Conservation (phyloP, 1,284 basidiomycete species). For the Apiotrichum veenhuisii region DNA sequence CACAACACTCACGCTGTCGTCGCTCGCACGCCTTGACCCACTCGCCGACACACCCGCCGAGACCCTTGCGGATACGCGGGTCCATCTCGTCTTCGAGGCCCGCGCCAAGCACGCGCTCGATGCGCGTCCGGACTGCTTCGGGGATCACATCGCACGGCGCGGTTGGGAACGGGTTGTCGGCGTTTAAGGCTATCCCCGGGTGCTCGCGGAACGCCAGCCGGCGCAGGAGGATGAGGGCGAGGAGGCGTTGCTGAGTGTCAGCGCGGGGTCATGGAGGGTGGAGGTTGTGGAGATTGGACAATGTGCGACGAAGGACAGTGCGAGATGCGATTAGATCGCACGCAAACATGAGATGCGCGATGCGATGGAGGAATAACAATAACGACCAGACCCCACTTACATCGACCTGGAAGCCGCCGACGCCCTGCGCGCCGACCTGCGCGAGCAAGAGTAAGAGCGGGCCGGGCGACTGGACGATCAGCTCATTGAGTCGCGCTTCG, state of each 20-base stretch:
- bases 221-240: slow-evolving; percentile 36
- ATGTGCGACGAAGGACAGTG: too few species aligned
- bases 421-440: slow-evolving; percentile 43
- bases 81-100: slow-evolving; percentile 46
- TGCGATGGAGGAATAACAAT: too few species aligned
- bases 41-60: slow-evolving; percentile 36
- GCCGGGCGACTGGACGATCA: slow-evolving; percentile 29
- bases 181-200: slow-evolving; percentile 34
- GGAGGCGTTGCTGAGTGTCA: slow-evolving; percentile 34
- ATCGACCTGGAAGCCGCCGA: slow-evolving; percentile 45
- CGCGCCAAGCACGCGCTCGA: slow-evolving; percentile 40
- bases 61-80: slow-evolving; percentile 36
- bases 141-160: slow-evolving; percentile 41
- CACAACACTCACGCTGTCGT: slow-evolving; percentile 37
- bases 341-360: too few species aligned
- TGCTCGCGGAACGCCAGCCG: slow-evolving; percentile 35
- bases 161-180: slow-evolving; percentile 20
- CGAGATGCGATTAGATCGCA: not conserved
- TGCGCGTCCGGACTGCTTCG: slow-evolving; percentile 31
- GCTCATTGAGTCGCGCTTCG: slow-evolving; percentile 30
- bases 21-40: slow-evolving; percentile 39
- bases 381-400: too few species aligned
- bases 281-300: too few species aligned
- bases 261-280: not conserved
- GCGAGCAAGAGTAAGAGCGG: slow-evolving; percentile 37